Evolutionary conservation across 768 basidiomycete genomes (phyloP), one percentile per base, ranked within the genome.

Genomic region (Candolleomyces efflorescens): DNA sequence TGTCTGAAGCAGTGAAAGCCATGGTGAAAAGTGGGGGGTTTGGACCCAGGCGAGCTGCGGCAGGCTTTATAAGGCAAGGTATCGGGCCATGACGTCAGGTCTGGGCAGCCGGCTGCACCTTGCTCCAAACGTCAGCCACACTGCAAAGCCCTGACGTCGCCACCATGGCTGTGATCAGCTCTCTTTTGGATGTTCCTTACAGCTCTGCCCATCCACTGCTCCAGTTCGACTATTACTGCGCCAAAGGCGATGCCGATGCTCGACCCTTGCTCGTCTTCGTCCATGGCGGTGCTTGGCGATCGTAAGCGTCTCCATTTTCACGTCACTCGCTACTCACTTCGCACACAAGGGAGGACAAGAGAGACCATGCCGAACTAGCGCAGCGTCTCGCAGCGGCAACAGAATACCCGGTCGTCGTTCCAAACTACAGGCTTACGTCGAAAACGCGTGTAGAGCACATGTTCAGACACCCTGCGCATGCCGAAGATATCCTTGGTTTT

Each of bases 231-330:
- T 53, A 85, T 1, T 82, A 83, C 71, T 51, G 76, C 32, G 74
- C 80, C 17, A 57, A 51, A 44, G 36, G 36, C 48, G 18, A 36
- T 45, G 57, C 23, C 18, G 15, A 32, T 9, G 47, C 23, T 37
- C 48, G 36, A 56, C 58, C 46, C 4, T 63, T 91, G 44, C 65
- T 92, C 39, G 83, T 83, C 64, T 92, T 91, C 64, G 73, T 92
- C 26, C 92, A 92, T 63, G 92, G 92, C 27, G 92, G 92, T 36
- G 92, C 91, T 22, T 94, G 92, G 92, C 75, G 83, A 64, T 69
- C 83, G 90, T 90, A 66, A 75, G 87, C 60, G 36, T 15, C 66
- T 51, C 2, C 39, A 39, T 32, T 17, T 55, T 54, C 51, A 59
- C 26, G 24, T 43, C 43, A 4, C 51, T 50, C 54, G 18, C 51